phyloP scores from a whole-genome alignment of 148 eudicot species.

The Vaccinium myrtillus region DNA sequence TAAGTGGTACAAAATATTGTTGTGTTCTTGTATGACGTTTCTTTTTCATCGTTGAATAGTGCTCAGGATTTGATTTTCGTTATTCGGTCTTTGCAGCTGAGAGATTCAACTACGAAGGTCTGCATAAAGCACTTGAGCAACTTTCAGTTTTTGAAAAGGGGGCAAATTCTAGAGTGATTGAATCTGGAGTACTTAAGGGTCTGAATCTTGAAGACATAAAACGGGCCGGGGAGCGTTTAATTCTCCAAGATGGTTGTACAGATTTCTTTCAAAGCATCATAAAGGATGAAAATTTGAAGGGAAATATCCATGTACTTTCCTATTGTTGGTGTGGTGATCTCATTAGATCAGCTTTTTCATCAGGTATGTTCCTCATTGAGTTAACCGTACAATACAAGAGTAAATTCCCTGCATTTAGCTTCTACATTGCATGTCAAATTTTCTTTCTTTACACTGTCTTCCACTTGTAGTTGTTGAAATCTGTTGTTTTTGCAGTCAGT shows the following conservation, averaged over 20 bases:
- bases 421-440: not conserved
- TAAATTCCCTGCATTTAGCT: not conserved
- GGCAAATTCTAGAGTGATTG: conserved; percentile 77
- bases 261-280: conserved; percentile 59
- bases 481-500: not conserved
- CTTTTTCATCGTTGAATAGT: not conserved
- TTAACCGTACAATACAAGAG: not conserved
- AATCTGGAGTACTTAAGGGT: conserved; percentile 87
- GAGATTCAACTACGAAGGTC: conserved; percentile 47
- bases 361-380: conserved; percentile 46
- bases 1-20: not conserved
- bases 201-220: conserved; percentile 76
- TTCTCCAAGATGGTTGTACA: conserved; percentile 81
- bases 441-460: conserved; percentile 7
- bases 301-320: conserved; percentile 75
- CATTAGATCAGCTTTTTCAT: conserved; percentile 72
- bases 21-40: not conserved
- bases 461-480: conserved; percentile 9
- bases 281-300: conserved; percentile 62
- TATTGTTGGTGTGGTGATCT: conserved; percentile 98
- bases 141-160: conserved; percentile 78
- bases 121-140: conserved; percentile 57
- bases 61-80: not conserved
- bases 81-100: conserved; percentile 38
- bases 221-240: conserved; percentile 75